Percentiles rank a stretch among this genome's conserved stretches.
Evolutionary conservation across 495 filamentous ascomycete genomes (phyloP).

Genomic region (Cudoniella acicularis): DNA sequence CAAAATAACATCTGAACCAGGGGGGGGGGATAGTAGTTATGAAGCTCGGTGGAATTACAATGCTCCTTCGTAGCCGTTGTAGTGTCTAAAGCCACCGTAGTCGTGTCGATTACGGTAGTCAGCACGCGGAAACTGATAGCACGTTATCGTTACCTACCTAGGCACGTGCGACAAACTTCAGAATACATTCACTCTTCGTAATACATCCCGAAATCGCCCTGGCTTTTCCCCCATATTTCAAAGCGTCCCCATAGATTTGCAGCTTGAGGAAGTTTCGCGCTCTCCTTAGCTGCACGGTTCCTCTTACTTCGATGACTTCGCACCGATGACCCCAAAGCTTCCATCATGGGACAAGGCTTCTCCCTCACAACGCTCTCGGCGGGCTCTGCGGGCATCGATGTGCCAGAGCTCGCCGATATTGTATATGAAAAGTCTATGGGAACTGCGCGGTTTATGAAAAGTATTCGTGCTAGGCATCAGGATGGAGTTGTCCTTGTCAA

Average conservation of each 20-base stretch:
- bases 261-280: conserved; percentile 16
- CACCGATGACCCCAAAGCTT: conserved; percentile 15
- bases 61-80: too few species aligned
- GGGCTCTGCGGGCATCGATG: conserved; percentile 88
- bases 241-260: background rate
- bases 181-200: background rate
- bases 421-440: conserved; percentile 91
- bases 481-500: conserved; percentile 92
- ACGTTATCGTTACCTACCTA: too few species aligned
- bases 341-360: conserved; percentile 92
- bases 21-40: too few species aligned
- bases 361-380: conserved; percentile 86
- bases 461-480: conserved; percentile 81
- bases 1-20: too few species aligned
- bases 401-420: conserved; percentile 84
- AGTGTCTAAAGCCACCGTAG: too few species aligned
- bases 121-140: too few species aligned
- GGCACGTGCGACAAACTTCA: too few species aligned
- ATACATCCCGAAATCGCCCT: background rate
- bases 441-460: conserved; percentile 95
- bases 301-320: conserved; percentile 16
- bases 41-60: too few species aligned
- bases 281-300: conserved; percentile 14
- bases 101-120: too few species aligned
- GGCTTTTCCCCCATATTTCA: background rate